Conservation (phyloP, 805 yeast species). For the Ogataea siamensis region DNA sequence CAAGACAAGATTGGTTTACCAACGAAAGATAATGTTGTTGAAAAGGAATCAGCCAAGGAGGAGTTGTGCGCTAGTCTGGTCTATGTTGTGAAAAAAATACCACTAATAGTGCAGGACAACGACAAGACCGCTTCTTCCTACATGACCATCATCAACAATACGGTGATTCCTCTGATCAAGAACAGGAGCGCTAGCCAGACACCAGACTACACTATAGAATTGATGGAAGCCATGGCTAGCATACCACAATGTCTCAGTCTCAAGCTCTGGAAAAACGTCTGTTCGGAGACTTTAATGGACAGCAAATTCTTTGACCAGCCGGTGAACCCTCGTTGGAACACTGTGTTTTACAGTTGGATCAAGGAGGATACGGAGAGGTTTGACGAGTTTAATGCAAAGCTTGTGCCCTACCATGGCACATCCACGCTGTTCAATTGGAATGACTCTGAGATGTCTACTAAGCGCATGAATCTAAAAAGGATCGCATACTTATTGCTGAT, state of each 20-base stretch:
- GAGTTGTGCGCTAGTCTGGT: conserved; percentile 44
- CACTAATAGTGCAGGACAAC: conserved; percentile 47
- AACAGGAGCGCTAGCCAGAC: conserved; percentile 39
- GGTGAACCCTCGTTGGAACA: conserved; percentile 47
- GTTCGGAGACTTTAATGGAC: conserved; percentile 67
- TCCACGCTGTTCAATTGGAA: conserved; percentile 46
- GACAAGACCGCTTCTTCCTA: conserved; percentile 58
- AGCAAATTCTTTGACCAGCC: conserved; percentile 47
- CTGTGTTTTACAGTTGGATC: conserved; percentile 62
- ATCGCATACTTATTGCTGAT: conserved; percentile 62
- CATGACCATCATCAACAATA: conserved; percentile 50
- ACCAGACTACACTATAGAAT: conserved; percentile 40
- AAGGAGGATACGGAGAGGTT: conserved; percentile 59
- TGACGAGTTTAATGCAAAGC: conserved; percentile 47
- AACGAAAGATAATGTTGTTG: conserved; percentile 12
- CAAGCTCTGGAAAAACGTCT: conserved; percentile 61
- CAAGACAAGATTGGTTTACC: conserved; percentile 17
- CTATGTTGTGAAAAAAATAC: conserved; percentile 40
- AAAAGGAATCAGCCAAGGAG: conserved; percentile 36
- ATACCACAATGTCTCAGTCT: conserved; percentile 37
- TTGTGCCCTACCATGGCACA: conserved; percentile 49
- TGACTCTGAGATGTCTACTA: conserved; percentile 32
- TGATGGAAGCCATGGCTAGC: conserved; percentile 39
- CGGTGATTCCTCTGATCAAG: conserved; percentile 53
- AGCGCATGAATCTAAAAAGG: conserved; percentile 49